Percentiles rank a stretch among this genome's conserved stretches.
Conservation (phyloP, 2,329 filamentous ascomycete genomes). For the Cordyceps pruinosa region DNA sequence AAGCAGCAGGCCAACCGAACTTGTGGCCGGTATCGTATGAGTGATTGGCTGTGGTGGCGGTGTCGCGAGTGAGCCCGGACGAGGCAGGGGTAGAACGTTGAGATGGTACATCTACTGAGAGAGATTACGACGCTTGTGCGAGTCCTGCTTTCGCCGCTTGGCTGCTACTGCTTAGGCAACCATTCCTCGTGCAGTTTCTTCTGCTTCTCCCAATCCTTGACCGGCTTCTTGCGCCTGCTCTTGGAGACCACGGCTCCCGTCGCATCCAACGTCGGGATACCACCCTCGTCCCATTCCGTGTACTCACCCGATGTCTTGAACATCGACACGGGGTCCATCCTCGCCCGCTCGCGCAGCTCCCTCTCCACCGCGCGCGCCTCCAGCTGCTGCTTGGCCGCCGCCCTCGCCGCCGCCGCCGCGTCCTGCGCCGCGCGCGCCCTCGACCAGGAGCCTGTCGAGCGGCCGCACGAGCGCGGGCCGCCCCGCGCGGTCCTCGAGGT, state of each 20-base stretch:
- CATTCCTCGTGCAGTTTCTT: background rate
- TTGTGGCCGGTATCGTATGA: no score
- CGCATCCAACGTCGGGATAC: constrained; percentile 59
- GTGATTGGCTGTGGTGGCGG: no score
- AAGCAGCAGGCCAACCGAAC: no score
- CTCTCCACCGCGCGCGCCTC: constrained; percentile 33
- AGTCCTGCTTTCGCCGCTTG: no score
- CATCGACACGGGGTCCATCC: constrained; percentile 38
- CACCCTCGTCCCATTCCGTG: constrained; percentile 66
- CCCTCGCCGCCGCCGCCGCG: constrained; percentile 48
- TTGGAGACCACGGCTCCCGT: constrained; percentile 61
- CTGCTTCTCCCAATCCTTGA: background rate
- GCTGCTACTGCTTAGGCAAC: background rate
- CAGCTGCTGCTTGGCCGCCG: constrained; percentile 32
- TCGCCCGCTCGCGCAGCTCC: constrained; percentile 42
- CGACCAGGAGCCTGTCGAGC: constrained; percentile 42
- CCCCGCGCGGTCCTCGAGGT: constrained; percentile 66
- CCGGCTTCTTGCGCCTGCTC: constrained; percentile 20
- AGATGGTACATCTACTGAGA: no score
- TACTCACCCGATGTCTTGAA: constrained; percentile 45
- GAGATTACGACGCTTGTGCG: no score
- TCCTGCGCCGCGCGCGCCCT: constrained; percentile 42
- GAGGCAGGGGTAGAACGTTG: no score
- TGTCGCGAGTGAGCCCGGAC: no score
- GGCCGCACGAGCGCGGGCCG: constrained; percentile 34